Evolutionary conservation across 805 yeast genomes (phyloP).

Genomic region (Pichia nanzhaoensis): DNA sequence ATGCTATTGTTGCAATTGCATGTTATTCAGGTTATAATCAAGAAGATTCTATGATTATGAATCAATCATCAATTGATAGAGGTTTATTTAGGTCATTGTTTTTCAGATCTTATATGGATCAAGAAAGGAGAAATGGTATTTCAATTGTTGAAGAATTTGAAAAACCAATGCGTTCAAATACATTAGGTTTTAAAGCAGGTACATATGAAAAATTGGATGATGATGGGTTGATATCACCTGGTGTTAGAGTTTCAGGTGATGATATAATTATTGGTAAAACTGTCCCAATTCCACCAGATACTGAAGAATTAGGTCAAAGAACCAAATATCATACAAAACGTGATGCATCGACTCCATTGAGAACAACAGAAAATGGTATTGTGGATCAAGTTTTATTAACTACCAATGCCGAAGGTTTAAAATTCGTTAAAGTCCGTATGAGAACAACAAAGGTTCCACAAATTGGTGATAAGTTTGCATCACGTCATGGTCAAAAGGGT

Average conservation of each 20-base stretch:
- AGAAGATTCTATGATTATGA: conserved; percentile 99
- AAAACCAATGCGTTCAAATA: conserved; percentile 91
- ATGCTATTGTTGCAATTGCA: conserved; percentile 95
- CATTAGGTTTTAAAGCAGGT: conserved; percentile 93
- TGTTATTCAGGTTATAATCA: conserved; percentile 98
- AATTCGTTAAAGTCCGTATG: conserved; percentile 96
- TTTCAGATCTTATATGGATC: conserved; percentile 97
- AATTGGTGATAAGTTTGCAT: conserved; percentile 98
- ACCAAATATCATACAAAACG: conserved; percentile 97
- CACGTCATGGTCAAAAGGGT: conserved; percentile 99
- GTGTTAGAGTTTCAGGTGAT: conserved; percentile 97
- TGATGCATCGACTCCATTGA: conserved; percentile 95
- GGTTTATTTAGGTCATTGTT: conserved; percentile 94
- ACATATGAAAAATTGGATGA: conserved; percentile 97
- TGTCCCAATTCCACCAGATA: conserved; percentile 98
- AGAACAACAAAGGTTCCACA: conserved; percentile 98
- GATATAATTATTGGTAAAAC: conserved; percentile 98
- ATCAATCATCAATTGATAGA: conserved; percentile 94
- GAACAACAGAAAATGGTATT: conserved; percentile 96
- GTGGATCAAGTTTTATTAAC: conserved; percentile 96
- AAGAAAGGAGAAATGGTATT: conserved; percentile 98
- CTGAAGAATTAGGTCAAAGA: conserved; percentile 97
- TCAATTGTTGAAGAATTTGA: conserved; percentile 96
- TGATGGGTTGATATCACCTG: conserved; percentile 97
- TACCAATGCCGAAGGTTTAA: conserved; percentile 96